A percentile compares a stretch with the other conserved stretches of the same genome.
These are phyloP conservation scores for Cicer cuneatum DNA, from an alignment of 306 rosid species.

Conservation along the genomic window DNA sequence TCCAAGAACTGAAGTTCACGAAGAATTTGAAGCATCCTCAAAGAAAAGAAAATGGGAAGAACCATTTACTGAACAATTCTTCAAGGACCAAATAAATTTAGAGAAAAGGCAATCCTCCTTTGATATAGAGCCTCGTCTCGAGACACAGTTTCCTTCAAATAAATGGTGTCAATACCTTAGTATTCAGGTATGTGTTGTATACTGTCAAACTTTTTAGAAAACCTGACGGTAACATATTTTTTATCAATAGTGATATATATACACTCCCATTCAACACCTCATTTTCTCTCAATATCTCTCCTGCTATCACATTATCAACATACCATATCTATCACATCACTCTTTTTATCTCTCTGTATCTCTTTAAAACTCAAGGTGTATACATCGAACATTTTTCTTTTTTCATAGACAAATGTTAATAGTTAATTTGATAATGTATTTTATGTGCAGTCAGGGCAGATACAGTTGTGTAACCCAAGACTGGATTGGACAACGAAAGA, in stretches of 20 bases:
- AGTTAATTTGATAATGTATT: not conserved
- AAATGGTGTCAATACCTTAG: slow-evolving; percentile 78
- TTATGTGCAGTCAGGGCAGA: slow-evolving; percentile 73
- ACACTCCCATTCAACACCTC: too few relatives aligned
- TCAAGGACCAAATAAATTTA: slow-evolving; percentile 52
- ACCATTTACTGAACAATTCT: slow-evolving; percentile 41
- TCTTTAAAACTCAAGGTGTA: too few relatives aligned
- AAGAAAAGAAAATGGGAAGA: slow-evolving; percentile 77
- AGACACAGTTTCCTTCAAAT: slow-evolving; percentile 69
- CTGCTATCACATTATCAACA: too few relatives aligned
- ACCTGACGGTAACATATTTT: not conserved
- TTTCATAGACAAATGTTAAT: too few relatives aligned
- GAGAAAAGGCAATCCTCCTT: slow-evolving; percentile 49
- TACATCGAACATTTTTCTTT: too few relatives aligned
- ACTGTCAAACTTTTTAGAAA: slow-evolving; percentile 6
- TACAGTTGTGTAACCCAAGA: slow-evolving; percentile 69
- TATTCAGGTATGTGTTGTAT: slow-evolving; percentile 65
- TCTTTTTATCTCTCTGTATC: too few relatives aligned
- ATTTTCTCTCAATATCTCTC: too few relatives aligned
- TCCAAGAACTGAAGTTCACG: slow-evolving; percentile 50
- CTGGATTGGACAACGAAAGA: slow-evolving; percentile 49
- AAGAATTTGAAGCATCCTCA: slow-evolving; percentile 57
- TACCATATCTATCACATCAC: too few relatives aligned
- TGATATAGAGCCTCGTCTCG: slow-evolving; percentile 61
- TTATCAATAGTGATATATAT: too few relatives aligned